Conservation (phyloP, 139 green algal genomes). For the Micromonas commoda region DNA sequence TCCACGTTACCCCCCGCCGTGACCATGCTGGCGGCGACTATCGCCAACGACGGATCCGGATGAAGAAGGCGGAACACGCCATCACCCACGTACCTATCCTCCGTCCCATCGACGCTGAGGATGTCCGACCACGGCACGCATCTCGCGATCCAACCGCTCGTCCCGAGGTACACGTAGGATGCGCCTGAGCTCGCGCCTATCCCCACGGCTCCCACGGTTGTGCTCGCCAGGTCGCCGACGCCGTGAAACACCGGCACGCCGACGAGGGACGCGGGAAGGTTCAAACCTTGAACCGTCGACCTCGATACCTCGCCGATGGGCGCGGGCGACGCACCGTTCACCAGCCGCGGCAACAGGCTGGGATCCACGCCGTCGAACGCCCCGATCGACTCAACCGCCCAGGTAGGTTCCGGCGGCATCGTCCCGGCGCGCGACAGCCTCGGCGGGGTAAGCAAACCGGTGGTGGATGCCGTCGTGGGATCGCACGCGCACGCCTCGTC, state of each 20-base stretch:
- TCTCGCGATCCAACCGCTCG: neutral
- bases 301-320: neutral
- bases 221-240: constrained; percentile 3
- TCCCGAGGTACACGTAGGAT: neutral
- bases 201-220: neutral
- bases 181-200: neutral
- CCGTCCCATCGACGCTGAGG: too few relatives aligned
- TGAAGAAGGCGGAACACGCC: neutral
- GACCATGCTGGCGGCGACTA: neutral
- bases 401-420: neutral
- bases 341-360: neutral
- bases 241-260: constrained; percentile 2
- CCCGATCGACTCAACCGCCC: neutral
- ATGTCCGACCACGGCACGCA: too few relatives aligned
- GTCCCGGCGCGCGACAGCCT: neutral
- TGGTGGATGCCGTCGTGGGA: neutral
- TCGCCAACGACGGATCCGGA: neutral
- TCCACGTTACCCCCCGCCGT: neutral
- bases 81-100: too few relatives aligned
- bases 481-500: constrained; percentile 1
- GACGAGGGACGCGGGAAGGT: neutral
- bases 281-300: neutral
- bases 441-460: neutral
- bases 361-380: neutral
- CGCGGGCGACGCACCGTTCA: neutral